Base-by-base conservation (phyloP, 2,329 filamentous ascomycete species). In the Triangularia setosa region DNA sequence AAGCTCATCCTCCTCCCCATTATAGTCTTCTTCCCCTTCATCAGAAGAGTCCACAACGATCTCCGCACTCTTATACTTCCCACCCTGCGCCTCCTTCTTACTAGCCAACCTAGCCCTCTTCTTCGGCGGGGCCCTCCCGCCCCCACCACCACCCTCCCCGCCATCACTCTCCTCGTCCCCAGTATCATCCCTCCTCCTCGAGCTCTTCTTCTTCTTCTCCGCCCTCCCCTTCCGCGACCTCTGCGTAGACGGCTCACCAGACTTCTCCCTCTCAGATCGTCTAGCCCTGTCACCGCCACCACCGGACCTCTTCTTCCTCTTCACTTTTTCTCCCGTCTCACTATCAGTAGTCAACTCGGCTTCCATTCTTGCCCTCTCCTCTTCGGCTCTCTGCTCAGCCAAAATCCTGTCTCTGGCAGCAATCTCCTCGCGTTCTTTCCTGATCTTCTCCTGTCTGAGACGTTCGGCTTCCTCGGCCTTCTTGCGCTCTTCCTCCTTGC, bases 61-160 rank as follows among this genome's bases (percentile, higher is more conserved):
- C 77, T 96, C 93, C 1, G 85, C 88, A 59, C 90, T 93, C 83
- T 97, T 97, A 82, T 86, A 96, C 77, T 96, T 96, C 75, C 74
- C 53, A 14, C n/a, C 9, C 24, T 25, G 16, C 33, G 40, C 35
- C 68, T 86, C 83, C 66, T 79, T 83, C 68, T 79, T 78, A 68
- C 77, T 77, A 16, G 78, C 82, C 72, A 84, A 83, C 65, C 79
- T 83, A 63, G 85, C 83, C 72, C 85, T 87, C 76, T 89, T 90
- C 74, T 87, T 87, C 23, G 84, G 83, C 64, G 83, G 80, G 64
- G 82, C 40, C 80, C 55, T 80, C 8, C 79, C 81, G 1, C 80
- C 81, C 16, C 77, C 81, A n/a, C n/a, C n/a, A 11, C 81, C 79
- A 30, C 76, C 81, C 5, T 73, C 81, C 4, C 72, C 74, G 24